phyloP scores from a whole-genome alignment of 371 early-diverging fungal species.

The Ordospora pajunii region DNA sequence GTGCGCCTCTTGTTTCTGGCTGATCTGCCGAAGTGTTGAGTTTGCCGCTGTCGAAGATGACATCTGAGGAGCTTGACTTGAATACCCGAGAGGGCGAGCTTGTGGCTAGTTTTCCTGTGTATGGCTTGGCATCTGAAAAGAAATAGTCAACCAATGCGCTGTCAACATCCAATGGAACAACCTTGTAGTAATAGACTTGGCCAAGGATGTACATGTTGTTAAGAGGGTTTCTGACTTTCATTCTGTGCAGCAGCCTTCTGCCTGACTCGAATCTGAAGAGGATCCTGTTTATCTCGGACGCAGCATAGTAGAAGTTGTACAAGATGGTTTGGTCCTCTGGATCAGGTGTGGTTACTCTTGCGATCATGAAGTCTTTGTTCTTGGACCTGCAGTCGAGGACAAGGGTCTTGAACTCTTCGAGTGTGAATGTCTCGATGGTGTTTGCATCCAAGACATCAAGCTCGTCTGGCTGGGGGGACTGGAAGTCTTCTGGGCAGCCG shows the following conservation, averaged over 20 bases:
- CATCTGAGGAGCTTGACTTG: background rate
- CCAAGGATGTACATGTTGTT: conserved; percentile 70
- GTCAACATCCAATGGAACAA: conserved; percentile 55
- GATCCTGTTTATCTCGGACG: conserved; percentile 71
- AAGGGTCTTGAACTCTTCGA: conserved; percentile 66
- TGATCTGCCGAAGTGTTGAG: conserved; percentile 37
- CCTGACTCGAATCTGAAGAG: conserved; percentile 66
- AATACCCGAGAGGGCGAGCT: conserved; percentile 46
- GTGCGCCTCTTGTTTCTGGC: conserved; percentile 19
- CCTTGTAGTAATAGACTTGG: conserved; percentile 67
- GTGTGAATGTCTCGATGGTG: conserved; percentile 70
- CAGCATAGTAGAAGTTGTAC: conserved; percentile 68
- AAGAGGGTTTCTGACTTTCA: conserved; percentile 72
- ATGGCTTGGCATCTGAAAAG: conserved; percentile 29
- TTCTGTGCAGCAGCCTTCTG: conserved; percentile 64
- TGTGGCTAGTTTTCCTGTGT: background rate
- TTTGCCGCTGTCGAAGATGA: conserved; percentile 11
- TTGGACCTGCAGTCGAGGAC: conserved; percentile 64
- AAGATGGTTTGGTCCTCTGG: conserved; percentile 63
- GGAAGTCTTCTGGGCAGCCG: conserved; percentile 56
- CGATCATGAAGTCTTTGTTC: conserved; percentile 69
- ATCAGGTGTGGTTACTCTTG: conserved; percentile 69
- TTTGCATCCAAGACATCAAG: conserved; percentile 63
- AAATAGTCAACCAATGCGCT: conserved; percentile 56
- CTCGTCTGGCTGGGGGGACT: conserved; percentile 33